Percentiles rank a stretch among this genome's conserved stretches.
Evolutionary conservation across 257 asterid species (phyloP).

Genomic region (Echium plantagineum): DNA sequence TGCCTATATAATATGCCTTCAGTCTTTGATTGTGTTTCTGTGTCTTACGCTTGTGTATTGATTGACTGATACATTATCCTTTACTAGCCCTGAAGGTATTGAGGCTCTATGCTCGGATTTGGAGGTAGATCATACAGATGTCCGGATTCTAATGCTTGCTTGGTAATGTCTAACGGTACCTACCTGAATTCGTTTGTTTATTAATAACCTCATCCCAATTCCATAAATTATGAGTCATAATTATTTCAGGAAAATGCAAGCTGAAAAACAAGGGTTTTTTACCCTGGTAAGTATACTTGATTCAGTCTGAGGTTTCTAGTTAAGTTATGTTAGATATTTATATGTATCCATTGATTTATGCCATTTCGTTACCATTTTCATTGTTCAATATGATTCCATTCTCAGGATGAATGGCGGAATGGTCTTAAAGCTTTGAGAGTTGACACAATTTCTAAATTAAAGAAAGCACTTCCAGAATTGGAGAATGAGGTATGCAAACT

Average conservation of each 20-base stretch:
- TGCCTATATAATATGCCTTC: neutral
- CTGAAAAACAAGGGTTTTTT: conserved; percentile 87
- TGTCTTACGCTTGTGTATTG: conserved; percentile 14
- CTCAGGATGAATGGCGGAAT: conserved; percentile 78
- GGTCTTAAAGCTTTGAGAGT: conserved; percentile 70
- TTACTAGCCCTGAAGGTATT: conserved; percentile 59
- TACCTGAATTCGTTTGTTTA: conserved; percentile 5
- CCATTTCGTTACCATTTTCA: neutral
- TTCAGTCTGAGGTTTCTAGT: neutral
- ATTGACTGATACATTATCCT: neutral
- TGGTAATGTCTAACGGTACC: conserved; percentile 35
- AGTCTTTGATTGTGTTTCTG: neutral
- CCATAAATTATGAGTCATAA: conserved; percentile 5
- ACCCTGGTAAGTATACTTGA: conserved; percentile 35
- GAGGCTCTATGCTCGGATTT: conserved; percentile 73
- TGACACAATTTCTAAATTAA: conserved; percentile 54
- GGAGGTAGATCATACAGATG: conserved; percentile 71
- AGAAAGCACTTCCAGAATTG: conserved; percentile 70
- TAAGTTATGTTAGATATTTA: neutral
- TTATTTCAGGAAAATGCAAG: conserved; percentile 68
- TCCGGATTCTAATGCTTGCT: conserved; percentile 78
- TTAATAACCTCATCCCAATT: conserved; percentile 7
- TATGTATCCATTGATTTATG: neutral
- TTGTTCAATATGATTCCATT: neutral
- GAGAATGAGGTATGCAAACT: conserved; percentile 54